phyloP scores from a whole-genome alignment of 306 rosid genomes.

The Prunus persica region DNA sequence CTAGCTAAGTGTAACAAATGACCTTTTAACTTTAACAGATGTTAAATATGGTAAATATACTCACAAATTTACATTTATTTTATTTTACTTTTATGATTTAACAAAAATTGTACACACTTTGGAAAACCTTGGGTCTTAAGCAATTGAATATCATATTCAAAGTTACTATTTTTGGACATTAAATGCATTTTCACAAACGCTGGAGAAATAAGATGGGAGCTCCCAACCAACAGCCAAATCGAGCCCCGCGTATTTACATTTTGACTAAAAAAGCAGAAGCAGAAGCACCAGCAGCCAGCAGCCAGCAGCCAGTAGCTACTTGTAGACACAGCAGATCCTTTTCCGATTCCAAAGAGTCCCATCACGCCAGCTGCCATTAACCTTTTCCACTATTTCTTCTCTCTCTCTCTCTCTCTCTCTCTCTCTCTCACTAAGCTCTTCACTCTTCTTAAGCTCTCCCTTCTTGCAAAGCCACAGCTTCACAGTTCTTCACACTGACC shows the following conservation, averaged over 20 bases:
- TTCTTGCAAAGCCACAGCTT: background rate
- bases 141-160: background rate
- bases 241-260: background rate
- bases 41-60: no score
- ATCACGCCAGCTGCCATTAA: constrained; percentile 60
- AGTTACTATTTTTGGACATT: background rate
- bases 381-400: constrained; percentile 9
- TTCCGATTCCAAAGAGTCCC: constrained; percentile 33
- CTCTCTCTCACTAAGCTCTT: background rate
- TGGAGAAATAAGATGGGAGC: background rate
- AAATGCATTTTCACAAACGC: background rate
- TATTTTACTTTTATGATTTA: no score
- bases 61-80: background rate
- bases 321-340: background rate
- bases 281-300: no score
- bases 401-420: background rate
- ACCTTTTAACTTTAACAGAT: no score
- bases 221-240: background rate
- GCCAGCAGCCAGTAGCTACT: background rate
- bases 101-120: no score
- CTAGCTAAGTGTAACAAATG: no score
- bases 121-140: background rate
- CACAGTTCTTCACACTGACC: background rate
- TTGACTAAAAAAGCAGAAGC: background rate
- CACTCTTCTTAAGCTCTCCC: constrained; percentile 7